Base-by-base conservation (phyloP, 169 alveolate genomes). In the Neospora caninum region DNA sequence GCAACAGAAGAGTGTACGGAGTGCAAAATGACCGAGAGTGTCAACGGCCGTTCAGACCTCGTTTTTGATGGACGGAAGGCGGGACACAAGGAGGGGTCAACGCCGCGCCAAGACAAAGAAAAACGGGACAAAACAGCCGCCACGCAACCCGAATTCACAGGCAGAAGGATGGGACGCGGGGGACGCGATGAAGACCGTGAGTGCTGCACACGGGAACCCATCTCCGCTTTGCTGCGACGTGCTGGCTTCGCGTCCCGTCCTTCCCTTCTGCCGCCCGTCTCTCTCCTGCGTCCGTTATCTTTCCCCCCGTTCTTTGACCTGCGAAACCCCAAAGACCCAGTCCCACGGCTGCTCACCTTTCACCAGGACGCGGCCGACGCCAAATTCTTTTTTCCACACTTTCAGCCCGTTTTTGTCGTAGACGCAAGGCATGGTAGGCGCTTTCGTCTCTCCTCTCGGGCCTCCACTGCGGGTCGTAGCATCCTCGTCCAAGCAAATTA, bases 331-430 rank as follows among this genome's bases (percentile, higher is more conserved):
- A 4, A 49, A 49, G 22, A 7, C 22, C 58, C 58, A 4, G 39
- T 38, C n/a, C 49, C 39, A 13, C 43, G 25, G 64, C 64, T 31
- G 2, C 95, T 38, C 45, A 89, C 96, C 96, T 82, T 96, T 43
- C 69, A 95, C 43, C 0, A 95, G 91, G 43, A 96, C 86, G 53
- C 94, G 70, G 4, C 97, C 96, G n/a, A 94, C 93, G 10, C 95
- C 96, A 31, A 94, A 78, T 41, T 96, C 97, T 29, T 93, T 95
- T 91, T 95, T 96, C 97, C 97, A 96, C 18, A 96, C 97, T 31
- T 94, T 89, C 34, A 96, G 67, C 67, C 97, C 97, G 86, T 96
- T 96, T 54, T 96, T 91, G 54, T 95, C 92, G 73, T 95, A 95
- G 2, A 94, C 95, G 58, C 94, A 92, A 4, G 88, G 92, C 92